phyloP scores from a whole-genome alignment of 2,329 filamentous ascomycete genomes.

The Pseudocercospora fijiensis region DNA sequence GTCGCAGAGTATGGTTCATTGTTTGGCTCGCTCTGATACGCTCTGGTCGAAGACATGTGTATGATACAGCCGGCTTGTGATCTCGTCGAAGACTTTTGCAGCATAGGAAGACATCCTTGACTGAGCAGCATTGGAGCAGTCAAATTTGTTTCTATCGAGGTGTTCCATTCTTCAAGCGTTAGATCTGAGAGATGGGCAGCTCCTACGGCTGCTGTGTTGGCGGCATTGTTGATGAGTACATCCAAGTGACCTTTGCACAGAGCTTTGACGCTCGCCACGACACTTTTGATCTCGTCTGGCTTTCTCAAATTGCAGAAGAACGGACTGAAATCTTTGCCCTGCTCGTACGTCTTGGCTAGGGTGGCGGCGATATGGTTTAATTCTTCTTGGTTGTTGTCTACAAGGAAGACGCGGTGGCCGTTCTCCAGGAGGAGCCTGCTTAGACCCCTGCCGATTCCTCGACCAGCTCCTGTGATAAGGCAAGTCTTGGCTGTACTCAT shows the following conservation, averaged over 20 bases:
- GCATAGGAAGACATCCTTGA: conserved; percentile 33
- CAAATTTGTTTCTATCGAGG: conserved; percentile 42
- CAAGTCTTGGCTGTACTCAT: conserved; percentile 40
- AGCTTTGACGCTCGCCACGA: conserved; percentile 32
- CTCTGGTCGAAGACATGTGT: conserved; percentile 53
- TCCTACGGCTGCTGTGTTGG: conserved; percentile 41
- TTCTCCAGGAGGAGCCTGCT: conserved; percentile 40
- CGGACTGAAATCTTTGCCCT: conserved; percentile 26
- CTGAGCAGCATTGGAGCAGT: conserved; percentile 39
- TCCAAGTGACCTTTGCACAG: conserved; percentile 44
- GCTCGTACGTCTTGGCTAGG: conserved; percentile 26
- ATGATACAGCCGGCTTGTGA: conserved; percentile 39
- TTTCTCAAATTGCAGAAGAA: conserved; percentile 29
- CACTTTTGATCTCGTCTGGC: conserved; percentile 36
- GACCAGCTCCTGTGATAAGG: conserved; percentile 42
- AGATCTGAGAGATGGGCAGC: conserved; percentile 35
- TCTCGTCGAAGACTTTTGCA: conserved; percentile 24
- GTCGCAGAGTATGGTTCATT: conserved; percentile 53
- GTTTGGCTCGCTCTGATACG: conserved; percentile 50
- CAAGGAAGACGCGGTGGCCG: conserved; percentile 44
- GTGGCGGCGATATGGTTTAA: conserved; percentile 40
- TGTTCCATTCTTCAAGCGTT: conserved; percentile 43
- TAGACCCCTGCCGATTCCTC: conserved; percentile 43
- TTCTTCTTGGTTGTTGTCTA: conserved; percentile 43
- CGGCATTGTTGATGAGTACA: conserved; percentile 47